Percentiles rank a stretch among this genome's conserved stretches.
Conservation (phyloP, 2,329 filamentous ascomycete genomes). For the Dryadomyces sulphureus region DNA sequence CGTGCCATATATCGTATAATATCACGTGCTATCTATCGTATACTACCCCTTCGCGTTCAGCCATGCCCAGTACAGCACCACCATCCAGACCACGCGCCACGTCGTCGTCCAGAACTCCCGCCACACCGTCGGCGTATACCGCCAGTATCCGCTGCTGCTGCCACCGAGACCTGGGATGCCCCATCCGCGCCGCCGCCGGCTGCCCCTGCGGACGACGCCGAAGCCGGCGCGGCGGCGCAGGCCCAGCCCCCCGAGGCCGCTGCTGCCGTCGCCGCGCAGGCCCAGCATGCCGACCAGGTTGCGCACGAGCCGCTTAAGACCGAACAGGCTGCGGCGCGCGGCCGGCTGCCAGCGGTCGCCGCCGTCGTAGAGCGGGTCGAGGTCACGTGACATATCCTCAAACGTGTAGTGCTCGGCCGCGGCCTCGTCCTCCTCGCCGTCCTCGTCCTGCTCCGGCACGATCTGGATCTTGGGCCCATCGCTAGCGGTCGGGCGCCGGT, state of each 20-base stretch:
- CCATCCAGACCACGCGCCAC: constrained; percentile 49
- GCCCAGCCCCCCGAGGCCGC: background rate
- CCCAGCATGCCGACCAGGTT: constrained; percentile 4
- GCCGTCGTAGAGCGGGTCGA: background rate
- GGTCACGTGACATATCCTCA: no score
- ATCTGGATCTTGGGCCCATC: constrained; percentile 10
- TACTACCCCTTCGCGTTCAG: constrained; percentile 42
- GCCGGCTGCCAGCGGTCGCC: constrained; percentile 9
- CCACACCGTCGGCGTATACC: constrained; percentile 20
- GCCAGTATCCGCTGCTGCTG: constrained; percentile 18
- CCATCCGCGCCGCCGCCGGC: constrained; percentile 17
- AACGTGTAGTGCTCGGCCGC: background rate
- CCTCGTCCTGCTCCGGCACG: constrained; percentile 6
- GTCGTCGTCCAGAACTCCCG: constrained; percentile 47
- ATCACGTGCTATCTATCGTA: background rate
- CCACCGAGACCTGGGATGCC: constrained; percentile 11
- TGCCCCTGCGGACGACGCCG: constrained; percentile 2
- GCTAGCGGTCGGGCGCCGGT: background rate
- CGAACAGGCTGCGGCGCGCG: background rate
- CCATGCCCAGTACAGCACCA: constrained; percentile 49
- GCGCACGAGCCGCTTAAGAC: background rate
- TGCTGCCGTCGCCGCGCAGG: background rate
- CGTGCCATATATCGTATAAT: no score
- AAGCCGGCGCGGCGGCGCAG: background rate
- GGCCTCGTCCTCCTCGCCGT: background rate